Evolutionary conservation across 495 filamentous ascomycete species (phyloP).

Genomic region (Symbiotaphrina buchneri): DNA sequence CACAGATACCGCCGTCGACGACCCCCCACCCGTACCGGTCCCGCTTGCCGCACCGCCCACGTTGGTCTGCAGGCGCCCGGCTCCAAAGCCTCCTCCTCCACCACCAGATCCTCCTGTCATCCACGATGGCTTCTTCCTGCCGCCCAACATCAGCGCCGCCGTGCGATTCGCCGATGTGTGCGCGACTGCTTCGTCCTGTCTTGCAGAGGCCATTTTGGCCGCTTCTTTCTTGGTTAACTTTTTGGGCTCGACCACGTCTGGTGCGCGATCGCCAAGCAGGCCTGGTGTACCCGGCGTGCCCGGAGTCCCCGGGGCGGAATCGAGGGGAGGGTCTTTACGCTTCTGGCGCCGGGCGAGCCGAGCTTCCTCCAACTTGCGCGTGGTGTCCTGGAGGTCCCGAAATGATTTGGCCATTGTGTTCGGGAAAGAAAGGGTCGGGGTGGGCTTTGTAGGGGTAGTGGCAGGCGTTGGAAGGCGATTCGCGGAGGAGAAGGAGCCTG

Average conservation of each 20-base stretch:
- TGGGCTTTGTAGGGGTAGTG: constrained; percentile 4
- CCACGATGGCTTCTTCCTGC: constrained; percentile 34
- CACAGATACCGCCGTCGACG: constrained; percentile 12
- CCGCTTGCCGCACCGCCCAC: constrained; percentile 4
- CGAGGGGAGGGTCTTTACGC: constrained; percentile 17
- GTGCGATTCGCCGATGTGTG: constrained; percentile 13
- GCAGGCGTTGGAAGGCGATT: constrained; percentile 7
- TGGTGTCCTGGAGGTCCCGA: constrained; percentile 14
- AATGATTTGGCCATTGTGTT: constrained; percentile 10
- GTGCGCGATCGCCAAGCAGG: constrained; percentile 16
- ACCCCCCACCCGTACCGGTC: constrained; percentile 8
- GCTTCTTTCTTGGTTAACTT: constrained; percentile 29
- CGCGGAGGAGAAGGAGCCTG: constrained; percentile 16
- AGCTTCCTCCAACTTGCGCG: constrained; percentile 22
- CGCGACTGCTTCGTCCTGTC: constrained; percentile 24
- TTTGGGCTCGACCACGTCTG: constrained; percentile 27
- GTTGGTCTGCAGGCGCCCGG: constrained; percentile 11
- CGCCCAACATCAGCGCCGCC: constrained; percentile 12
- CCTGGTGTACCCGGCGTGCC: constrained; percentile 16
- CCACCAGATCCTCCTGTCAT: constrained; percentile 22
- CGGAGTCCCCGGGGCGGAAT: constrained; percentile 19
- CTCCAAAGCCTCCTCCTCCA: constrained; percentile 18
- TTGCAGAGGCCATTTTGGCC: constrained; percentile 24
- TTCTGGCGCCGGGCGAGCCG: constrained; percentile 27
- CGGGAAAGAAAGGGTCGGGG: constrained; percentile 8